Evolutionary conservation across 371 early-diverging fungal genomes (phyloP), one percentile per base, ranked within the genome.

Genomic region (Conidiobolus incongruus): DNA sequence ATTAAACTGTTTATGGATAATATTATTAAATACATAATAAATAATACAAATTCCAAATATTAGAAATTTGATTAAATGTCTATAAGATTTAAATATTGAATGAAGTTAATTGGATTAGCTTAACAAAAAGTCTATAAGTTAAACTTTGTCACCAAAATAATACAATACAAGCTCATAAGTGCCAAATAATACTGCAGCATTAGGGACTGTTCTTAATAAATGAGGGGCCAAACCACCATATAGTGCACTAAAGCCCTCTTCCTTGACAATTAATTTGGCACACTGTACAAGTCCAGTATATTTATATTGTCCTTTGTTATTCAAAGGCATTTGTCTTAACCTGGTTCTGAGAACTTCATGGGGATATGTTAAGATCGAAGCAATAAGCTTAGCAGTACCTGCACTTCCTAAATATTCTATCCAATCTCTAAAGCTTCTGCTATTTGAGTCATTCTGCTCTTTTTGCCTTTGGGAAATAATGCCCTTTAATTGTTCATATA

Each of bases 191-290:
- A 93, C 89, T 11, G 89, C 87, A 1, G 93, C 88, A 54, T 93
- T 93, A 13, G 96, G 96, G 2, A 95, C 94, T 0, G 85, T 86
- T 31, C 96, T 72, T 65, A 92, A 55, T 48, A 95, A 60, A 56
- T 93, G 94, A 6, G 93, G 85, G 6, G 87, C 77, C 70, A 95
- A 66, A 21, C 96, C 96, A 42, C 93, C 88, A 55, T 95, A 95
- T 19, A 93, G 56, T 2, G 84, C 88, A 23, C 58, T 62, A 1
- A 81, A 22, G 36, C 96, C 92, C 54, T 95, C 96, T 52, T 89
- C 86, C 34, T 60, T 64, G 23, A 67, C 63, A 5, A 93, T 76
- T 22, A 78, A 56, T 28, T 62, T 60, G 20, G 79, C 61, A 15
- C 73, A 66, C 47, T 82, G 81, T 41, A 62, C 57, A 28, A 95